Conservation (phyloP, 768 basidiomycete genomes). For the Panaeolus cyanescens region DNA sequence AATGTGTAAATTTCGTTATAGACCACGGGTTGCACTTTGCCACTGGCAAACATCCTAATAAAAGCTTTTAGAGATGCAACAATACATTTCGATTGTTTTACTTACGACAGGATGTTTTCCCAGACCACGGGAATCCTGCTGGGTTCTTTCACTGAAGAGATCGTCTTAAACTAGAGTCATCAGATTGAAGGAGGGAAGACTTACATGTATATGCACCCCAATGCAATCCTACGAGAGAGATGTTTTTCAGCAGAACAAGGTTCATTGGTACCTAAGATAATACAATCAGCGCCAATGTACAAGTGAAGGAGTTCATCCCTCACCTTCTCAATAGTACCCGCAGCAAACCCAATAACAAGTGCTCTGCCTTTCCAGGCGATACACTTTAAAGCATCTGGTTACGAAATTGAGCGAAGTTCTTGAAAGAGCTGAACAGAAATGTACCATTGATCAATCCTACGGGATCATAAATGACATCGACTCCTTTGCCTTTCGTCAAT, state of each 20-base stretch:
- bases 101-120: slow-evolving; percentile 67
- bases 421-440: slow-evolving; percentile 7
- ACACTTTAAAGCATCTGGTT: slow-evolving; percentile 81
- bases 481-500: slow-evolving; percentile 84
- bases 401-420: background rate
- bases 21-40: slow-evolving; percentile 65
- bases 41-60: slow-evolving; percentile 65
- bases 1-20: slow-evolving; percentile 74
- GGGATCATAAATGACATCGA: slow-evolving; percentile 85
- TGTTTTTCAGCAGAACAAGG: slow-evolving; percentile 81
- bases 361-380: slow-evolving; percentile 94
- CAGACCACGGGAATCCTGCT: slow-evolving; percentile 68
- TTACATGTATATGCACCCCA: slow-evolving; percentile 82
- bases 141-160: slow-evolving; percentile 60
- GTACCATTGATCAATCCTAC: slow-evolving; percentile 78
- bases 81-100: slow-evolving; percentile 25
- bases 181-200: slow-evolving; percentile 26
- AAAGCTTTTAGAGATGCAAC: slow-evolving; percentile 4
- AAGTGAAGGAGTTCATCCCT: background rate
- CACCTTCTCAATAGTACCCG: slow-evolving; percentile 66
- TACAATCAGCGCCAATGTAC: background rate
- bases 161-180: slow-evolving; percentile 1
- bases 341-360: slow-evolving; percentile 90
- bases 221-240: slow-evolving; percentile 80
- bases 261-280: slow-evolving; percentile 79